Evolutionary conservation across 495 filamentous ascomycete species (phyloP).

Genomic region (Xylaria scruposa): DNA sequence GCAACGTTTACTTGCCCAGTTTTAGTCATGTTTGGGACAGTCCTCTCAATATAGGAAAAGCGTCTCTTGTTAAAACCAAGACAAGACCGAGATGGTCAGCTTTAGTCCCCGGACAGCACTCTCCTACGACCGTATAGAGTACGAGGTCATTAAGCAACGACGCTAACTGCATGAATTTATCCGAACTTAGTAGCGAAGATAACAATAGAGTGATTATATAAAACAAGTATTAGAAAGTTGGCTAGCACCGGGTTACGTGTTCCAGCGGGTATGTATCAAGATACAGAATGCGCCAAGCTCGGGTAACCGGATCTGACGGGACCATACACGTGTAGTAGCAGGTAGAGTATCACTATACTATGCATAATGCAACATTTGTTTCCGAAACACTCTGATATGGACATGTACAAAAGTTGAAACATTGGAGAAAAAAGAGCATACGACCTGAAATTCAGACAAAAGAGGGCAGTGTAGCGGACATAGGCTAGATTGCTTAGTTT

Average conservation of each 20-base stretch:
- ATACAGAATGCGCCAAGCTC: neutral
- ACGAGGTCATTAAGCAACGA: neutral
- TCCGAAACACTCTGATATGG: neutral
- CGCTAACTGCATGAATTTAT: neutral
- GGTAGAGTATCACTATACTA: neutral
- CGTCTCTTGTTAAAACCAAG: neutral
- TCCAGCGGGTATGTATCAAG: neutral
- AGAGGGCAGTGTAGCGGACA: neutral
- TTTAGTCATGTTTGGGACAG: neutral
- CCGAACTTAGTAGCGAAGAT: neutral
- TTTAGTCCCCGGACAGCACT: neutral
- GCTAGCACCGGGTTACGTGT: neutral
- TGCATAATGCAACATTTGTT: slow-evolving; percentile 14
- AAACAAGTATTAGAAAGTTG: neutral
- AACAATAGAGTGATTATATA: neutral
- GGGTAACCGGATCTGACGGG: neutral
- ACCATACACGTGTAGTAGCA: neutral
- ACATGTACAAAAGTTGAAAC: slow-evolving; percentile 1
- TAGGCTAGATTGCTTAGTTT: neutral
- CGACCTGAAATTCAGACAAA: neutral
- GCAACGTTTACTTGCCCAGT: neutral
- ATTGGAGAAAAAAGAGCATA: neutral
- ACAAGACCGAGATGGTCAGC: neutral
- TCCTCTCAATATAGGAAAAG: neutral
- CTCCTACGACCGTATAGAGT: neutral